Evolutionary conservation across 768 basidiomycete genomes (phyloP), one percentile per base, ranked within the genome.

Genomic region (Lactarius akahatsu): DNA sequence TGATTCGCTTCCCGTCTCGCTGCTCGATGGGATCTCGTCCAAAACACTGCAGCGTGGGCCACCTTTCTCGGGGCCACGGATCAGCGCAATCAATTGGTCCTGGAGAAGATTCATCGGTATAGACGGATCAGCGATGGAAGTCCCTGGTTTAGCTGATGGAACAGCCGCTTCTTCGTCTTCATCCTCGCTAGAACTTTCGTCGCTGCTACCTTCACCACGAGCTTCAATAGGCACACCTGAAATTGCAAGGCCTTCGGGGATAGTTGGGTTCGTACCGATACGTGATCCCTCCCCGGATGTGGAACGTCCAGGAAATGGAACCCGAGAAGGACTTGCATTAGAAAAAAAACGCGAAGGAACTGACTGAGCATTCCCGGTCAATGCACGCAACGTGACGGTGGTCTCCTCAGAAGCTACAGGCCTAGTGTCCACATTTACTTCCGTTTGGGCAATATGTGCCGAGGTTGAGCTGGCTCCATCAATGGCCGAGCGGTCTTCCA

Each of bases 21-120:
- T 65, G 26, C 64, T 69, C 18, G 64, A 69, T 34, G 68, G 70
- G 26, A 70, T 62, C 26, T 70, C 70, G 10, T 70, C 68, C 40
- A 69, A 52, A 16, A 70, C 23, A 59, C 70, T 71, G 32, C 34
- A 54, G 10, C 57, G 50, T 36, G 70, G 65, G 13, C 62, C 62
- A 54, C 56, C 36, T 58, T 61, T 59, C 43, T 40, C 59, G 6
- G 68, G 57, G 4, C 70, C 65, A 45, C 52, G 45, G 13, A 71
- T 47, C 60, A 71, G 45, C 28, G 68, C 59, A 30, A 38, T 26
- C 20, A 66, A 41, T 57, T 62, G 58, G 18, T 59, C 60, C 32
- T 62, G 59, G 32, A 61, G 47, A 60, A 28, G 28, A 32, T 59
- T 34, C 23, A 55, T 28, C 26, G 62, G 40, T 11, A 30, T 41